phyloP scores from a whole-genome alignment of 139 green algal genomes.

The Pseudopediastrum boryanum region DNA sequence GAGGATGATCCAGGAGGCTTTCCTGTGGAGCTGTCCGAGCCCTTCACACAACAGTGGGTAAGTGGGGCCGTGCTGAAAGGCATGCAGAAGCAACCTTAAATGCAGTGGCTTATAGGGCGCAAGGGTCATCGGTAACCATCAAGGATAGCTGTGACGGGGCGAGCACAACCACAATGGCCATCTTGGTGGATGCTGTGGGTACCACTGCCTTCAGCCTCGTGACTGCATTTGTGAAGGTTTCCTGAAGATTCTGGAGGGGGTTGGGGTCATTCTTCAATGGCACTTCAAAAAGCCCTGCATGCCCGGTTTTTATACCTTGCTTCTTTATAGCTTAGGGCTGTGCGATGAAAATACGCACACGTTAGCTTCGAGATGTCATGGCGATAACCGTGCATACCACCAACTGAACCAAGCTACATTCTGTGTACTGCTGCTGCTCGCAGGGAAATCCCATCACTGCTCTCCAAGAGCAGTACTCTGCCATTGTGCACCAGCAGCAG shows the following conservation, averaged over 20 bases:
- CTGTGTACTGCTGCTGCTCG: neutral
- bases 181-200: too few relatives aligned
- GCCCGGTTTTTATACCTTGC: neutral
- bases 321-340: neutral
- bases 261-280: neutral
- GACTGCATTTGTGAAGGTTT: too few relatives aligned
- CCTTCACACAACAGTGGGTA: slow-evolving; percentile 26
- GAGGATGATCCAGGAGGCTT: neutral
- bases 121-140: neutral
- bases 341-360: neutral
- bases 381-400: neutral
- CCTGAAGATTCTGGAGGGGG: neutral
- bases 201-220: too few relatives aligned
- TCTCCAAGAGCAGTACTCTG: slow-evolving; percentile 24
- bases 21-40: slow-evolving; percentile 26
- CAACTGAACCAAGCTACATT: too few relatives aligned
- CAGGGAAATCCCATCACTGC: slow-evolving; percentile 25
- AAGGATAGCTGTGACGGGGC: neutral
- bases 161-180: neutral
- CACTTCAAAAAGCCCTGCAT: neutral
- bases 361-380: neutral
- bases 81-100: neutral
- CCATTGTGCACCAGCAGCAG: slow-evolving; percentile 32
- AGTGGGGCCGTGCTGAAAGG: neutral
- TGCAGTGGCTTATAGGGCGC: neutral